Conservation (phyloP, 163 green algal genomes). For the Volvox carteri region DNA sequence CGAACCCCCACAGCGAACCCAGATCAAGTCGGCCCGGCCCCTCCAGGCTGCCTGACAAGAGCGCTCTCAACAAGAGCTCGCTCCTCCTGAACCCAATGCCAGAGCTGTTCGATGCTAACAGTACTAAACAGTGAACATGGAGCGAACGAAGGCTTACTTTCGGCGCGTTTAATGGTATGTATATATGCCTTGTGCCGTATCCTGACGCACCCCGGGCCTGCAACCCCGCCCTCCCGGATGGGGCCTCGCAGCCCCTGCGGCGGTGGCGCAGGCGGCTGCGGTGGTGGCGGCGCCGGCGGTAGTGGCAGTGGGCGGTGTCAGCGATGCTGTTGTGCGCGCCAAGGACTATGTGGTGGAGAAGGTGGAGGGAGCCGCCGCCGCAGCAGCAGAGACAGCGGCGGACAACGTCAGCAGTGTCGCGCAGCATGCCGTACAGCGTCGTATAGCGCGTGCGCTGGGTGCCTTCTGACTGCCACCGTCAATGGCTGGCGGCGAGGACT, state of each 20-base stretch:
- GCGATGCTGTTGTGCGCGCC: neutral
- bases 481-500: neutral
- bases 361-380: slow-evolving; percentile 3
- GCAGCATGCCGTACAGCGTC: slow-evolving; percentile 30
- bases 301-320: slow-evolving; percentile 11
- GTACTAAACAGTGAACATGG: too few relatives aligned
- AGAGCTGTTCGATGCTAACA: too few relatives aligned
- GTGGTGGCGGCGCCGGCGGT: slow-evolving; percentile 42
- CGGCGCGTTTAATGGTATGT: too few relatives aligned
- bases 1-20: too few relatives aligned
- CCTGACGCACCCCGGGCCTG: too few relatives aligned
- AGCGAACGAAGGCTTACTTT: too few relatives aligned
- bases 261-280: slow-evolving; percentile 2
- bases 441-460: slow-evolving; percentile 18
- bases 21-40: too few relatives aligned
- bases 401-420: slow-evolving; percentile 24
- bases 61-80: too few relatives aligned
- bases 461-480: slow-evolving; percentile 46
- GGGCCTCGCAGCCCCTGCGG: slow-evolving; percentile 16
- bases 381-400: neutral
- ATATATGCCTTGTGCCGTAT: too few relatives aligned
- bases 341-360: slow-evolving; percentile 1
- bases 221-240: too few relatives aligned
- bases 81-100: too few relatives aligned
- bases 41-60: too few relatives aligned